phyloP scores from a whole-genome alignment of 176 grass and related monocot species.

The Pontederia crassipes region DNA sequence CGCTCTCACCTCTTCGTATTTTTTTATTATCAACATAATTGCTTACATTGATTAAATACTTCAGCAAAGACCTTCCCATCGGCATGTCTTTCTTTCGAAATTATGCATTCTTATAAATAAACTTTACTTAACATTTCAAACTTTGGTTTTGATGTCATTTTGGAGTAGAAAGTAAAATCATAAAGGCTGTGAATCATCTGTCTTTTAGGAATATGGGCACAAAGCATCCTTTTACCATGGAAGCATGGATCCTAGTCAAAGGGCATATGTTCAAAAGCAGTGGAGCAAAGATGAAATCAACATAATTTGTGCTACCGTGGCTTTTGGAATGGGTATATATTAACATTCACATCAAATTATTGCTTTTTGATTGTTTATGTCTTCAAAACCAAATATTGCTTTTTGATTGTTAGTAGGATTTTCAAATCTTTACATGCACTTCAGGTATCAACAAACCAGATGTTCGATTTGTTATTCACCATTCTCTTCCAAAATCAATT shows the following conservation, averaged over 20 bases:
- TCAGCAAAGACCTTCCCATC: no score
- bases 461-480: constrained; percentile 98
- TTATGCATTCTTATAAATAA: no score
- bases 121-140: no score
- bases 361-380: background rate
- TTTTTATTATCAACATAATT: no score
- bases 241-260: constrained; percentile 68
- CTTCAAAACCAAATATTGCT: background rate
- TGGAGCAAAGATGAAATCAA: constrained; percentile 90
- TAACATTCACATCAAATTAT: constrained; percentile 18
- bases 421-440: no score
- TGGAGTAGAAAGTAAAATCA: no score
- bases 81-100: no score
- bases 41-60: no score
- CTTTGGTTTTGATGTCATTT: no score
- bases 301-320: constrained; percentile 97
- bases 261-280: constrained; percentile 42
- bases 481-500: constrained; percentile 95
- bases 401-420: constrained; percentile 1
- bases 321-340: constrained; percentile 94
- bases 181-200: background rate
- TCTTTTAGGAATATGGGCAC: constrained; percentile 61
- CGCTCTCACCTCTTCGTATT: no score
- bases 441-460: constrained; percentile 98
- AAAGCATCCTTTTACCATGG: constrained; percentile 72